These are phyloP conservation scores for Tremellales sp. DNA, from an alignment of 1,284 basidiomycete species.

Conservation along the genomic window DNA sequence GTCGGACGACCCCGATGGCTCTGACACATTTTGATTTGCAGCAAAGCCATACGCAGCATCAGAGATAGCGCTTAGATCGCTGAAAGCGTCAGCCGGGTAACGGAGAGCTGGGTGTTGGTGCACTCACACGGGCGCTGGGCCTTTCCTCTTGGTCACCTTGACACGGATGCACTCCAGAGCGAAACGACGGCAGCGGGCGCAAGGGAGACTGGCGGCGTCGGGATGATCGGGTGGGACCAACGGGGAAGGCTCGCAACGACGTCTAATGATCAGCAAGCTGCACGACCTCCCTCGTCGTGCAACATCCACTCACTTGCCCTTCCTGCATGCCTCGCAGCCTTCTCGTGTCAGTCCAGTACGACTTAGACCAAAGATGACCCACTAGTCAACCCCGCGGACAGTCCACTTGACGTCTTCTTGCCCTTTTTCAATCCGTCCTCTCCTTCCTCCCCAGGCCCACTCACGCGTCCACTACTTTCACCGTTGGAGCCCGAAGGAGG, in stretches of 20 bases:
- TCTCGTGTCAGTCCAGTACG: not conserved
- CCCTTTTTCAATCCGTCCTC: constrained; percentile 4
- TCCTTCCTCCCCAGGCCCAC: not conserved
- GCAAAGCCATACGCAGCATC: constrained; percentile 29
- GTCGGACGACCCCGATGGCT: not conserved
- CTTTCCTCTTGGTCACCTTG: constrained; percentile 31
- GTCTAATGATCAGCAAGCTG: constrained; percentile 14
- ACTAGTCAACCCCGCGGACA: constrained; percentile 10
- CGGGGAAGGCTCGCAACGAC: constrained; percentile 42
- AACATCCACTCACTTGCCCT: constrained; percentile 16
- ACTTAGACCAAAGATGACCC: not conserved
- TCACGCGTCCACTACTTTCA: too few species aligned
- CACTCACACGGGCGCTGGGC: constrained; percentile 38
- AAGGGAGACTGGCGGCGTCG: constrained; percentile 39
- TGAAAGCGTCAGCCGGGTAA: constrained; percentile 4
- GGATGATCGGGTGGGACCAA: constrained; percentile 39
- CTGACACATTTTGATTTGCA: constrained; percentile 1
- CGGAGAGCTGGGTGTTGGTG: not conserved
- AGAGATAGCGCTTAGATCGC: constrained; percentile 28
- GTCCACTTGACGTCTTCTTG: constrained; percentile 5
- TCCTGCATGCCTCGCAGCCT: constrained; percentile 21
- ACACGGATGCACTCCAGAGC: constrained; percentile 40
- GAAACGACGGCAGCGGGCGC: constrained; percentile 40
- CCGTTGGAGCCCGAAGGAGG: too few species aligned
- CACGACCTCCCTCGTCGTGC: not conserved